Percentiles rank a stretch among this genome's conserved stretches.
Evolutionary conservation across 2,329 filamentous ascomycete genomes (phyloP).

Genomic region (Drechslerella dactyloides): DNA sequence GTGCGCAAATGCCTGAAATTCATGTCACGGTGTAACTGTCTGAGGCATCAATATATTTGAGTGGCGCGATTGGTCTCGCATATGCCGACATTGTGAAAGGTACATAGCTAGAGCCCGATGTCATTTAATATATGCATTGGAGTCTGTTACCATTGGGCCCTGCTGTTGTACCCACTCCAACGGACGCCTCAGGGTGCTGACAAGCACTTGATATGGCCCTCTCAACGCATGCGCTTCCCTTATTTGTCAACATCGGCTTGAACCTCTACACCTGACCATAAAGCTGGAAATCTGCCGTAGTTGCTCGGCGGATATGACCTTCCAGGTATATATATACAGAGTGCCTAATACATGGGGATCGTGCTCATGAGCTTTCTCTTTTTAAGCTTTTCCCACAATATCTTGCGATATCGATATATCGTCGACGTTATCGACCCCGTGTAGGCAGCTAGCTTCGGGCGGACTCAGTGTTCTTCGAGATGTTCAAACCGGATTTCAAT

Average conservation of each 20-base stretch:
- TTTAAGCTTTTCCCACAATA: background rate
- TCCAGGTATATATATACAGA: slow-evolving; percentile 4
- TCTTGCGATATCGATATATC: slow-evolving; percentile 2
- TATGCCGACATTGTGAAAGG: no score
- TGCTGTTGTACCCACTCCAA: background rate
- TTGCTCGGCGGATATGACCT: background rate
- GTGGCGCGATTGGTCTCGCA: no score
- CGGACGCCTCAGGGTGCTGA: background rate
- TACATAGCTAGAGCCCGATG: no score
- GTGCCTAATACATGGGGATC: background rate
- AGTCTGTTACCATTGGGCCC: background rate
- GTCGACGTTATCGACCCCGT: background rate
- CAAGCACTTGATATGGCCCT: background rate
- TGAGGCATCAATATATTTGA: no score
- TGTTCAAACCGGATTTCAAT: slow-evolving; percentile 4
- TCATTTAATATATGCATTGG: no score
- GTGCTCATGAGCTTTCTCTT: background rate
- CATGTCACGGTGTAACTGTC: no score
- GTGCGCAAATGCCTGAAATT: no score
- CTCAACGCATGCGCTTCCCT: slow-evolving; percentile 5
- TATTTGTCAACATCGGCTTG: slow-evolving; percentile 1
- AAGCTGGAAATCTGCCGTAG: background rate
- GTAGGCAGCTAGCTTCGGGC: background rate
- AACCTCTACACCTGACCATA: background rate
- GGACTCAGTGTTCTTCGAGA: background rate